Evolutionary conservation across 1,284 basidiomycete genomes (phyloP), one percentile per base, ranked within the genome.

Genomic region (Ceratobasidium sp.): DNA sequence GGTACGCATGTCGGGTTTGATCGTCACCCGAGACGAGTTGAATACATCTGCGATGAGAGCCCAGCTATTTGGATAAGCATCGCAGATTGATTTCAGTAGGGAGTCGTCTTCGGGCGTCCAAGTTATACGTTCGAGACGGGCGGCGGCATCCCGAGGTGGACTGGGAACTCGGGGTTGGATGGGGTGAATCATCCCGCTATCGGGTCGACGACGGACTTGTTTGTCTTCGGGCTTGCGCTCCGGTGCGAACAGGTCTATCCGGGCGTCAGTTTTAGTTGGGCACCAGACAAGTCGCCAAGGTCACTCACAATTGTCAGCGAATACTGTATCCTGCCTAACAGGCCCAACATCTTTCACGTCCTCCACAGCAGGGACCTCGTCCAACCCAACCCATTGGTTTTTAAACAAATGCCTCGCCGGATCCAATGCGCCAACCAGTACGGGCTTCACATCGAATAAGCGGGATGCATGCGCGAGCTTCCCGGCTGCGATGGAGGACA

Each of bases 21-120:
- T 84, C 1, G 84, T 84, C 14, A 85, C 83, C 9, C 85, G 80
- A 31, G 86, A 85, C 47, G 86, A 81, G 79, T 89, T 89, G 83
- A 89, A 88, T 6, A 85, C 79, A 74, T 89, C 87, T 8, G 87
- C 83, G 44, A 89, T 85, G 41, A 89, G 82, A 24, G 83, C 79
- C 88, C 88, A 89, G 79, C 89, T 86, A 81, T 82, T 84, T 14
- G 84, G 83, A 79, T 87, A 89, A 73, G 85, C 84, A 73, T 83
- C 80, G 29, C 85, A 83, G 0, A 89, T 84, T 1, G 82, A 81
- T 67, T 84, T 79, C 4, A 89, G 81, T 47, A 84, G 81, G 15
- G 79, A 80, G 79, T 89, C 87, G 73, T 89, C 88, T 53, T 87
- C 86, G 1, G 83, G 77, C 0, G 84, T 83, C 88, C 88, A 89